phyloP scores from a whole-genome alignment of 73 alveolate species.

The Symbiodinium pilosum region DNA sequence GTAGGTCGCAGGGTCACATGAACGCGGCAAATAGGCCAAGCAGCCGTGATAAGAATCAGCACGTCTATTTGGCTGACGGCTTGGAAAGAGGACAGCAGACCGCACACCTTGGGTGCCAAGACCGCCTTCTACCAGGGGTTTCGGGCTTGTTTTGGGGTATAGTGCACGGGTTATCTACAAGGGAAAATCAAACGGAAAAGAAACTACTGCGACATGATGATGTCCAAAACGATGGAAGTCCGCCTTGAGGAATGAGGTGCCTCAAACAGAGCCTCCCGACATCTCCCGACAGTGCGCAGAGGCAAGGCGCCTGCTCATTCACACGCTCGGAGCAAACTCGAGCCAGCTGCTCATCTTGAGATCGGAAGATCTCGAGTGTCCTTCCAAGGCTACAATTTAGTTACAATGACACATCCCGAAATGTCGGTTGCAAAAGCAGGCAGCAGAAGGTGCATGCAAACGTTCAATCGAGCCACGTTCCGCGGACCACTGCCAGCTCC shows the following conservation, averaged over 20 bases:
- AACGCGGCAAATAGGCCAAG: not conserved
- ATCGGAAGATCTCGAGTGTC: conserved; percentile 41
- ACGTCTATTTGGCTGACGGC: not conserved
- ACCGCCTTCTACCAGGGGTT: too few relatives aligned
- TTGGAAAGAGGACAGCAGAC: not conserved
- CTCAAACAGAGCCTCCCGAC: too few relatives aligned
- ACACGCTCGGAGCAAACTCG: not conserved
- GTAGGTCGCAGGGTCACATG: not conserved
- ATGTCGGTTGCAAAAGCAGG: not conserved
- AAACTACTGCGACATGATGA: too few relatives aligned
- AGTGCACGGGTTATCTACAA: too few relatives aligned
- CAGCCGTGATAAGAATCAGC: conserved; percentile 48
- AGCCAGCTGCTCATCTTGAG: not conserved
- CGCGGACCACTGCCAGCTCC: conserved; percentile 78
- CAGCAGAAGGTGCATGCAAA: not conserved
- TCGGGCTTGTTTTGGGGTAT: too few relatives aligned
- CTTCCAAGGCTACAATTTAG: not conserved
- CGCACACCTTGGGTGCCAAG: conserved; percentile 19
- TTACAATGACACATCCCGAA: not conserved
- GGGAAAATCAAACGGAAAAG: too few relatives aligned
- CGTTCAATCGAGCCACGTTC: conserved; percentile 14
- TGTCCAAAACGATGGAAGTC: too few relatives aligned
- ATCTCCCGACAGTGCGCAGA: too few relatives aligned
- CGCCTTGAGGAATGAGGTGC: too few relatives aligned
- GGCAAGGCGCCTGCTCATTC: conserved; percentile 3